Base-by-base conservation (phyloP, 805 yeast genomes). In the Yamadazyma kitorensis region DNA sequence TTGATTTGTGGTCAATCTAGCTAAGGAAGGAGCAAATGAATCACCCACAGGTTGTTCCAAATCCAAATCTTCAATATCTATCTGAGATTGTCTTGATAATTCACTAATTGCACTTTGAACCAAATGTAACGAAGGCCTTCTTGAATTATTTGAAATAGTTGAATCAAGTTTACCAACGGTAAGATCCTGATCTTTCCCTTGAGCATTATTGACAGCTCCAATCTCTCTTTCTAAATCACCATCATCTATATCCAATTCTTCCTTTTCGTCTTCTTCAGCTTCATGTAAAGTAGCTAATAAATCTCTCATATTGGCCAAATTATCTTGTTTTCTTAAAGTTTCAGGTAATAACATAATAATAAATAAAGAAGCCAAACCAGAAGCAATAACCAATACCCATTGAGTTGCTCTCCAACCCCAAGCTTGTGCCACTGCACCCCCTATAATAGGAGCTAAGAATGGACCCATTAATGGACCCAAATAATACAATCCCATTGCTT, bases 391-490 rank as follows among this genome's bases (percentile, higher is more conserved):
- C 57, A 85, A 61, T 34, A 85, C 77, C 91, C 94, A 87, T 50
- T 84, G 93, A 3, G 95, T 84, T 2, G 91, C 85, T 52, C 95
- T 68, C 95, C 95, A 87, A 6, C 87, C 86, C 81, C 87, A 83
- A 8, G 69, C 67, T 27, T 72, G 64, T 5, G 83, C 73, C 18
- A 87, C 71, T 2, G 80, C 78, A 40, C 95, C 91, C 31, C 95
- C 95, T 5, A 68, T 38, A 16, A 86, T 80, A 2, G 96, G 96
- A 10, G 89, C 79, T 3, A 84, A 43, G 31, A 87, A 66, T 0
- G 95, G 96, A 0, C 93, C 95, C 46, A 80, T 70, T 27, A 87
- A 76, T 0, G 91, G 84, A 0, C 96, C 96, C 30, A 87, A 57
- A 52, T 86, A 87, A 48, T 75, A 86, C 30, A 77, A 64, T 0